Conservation (phyloP, 2,329 filamentous ascomycete species). For the Epichloe sibirici region DNA sequence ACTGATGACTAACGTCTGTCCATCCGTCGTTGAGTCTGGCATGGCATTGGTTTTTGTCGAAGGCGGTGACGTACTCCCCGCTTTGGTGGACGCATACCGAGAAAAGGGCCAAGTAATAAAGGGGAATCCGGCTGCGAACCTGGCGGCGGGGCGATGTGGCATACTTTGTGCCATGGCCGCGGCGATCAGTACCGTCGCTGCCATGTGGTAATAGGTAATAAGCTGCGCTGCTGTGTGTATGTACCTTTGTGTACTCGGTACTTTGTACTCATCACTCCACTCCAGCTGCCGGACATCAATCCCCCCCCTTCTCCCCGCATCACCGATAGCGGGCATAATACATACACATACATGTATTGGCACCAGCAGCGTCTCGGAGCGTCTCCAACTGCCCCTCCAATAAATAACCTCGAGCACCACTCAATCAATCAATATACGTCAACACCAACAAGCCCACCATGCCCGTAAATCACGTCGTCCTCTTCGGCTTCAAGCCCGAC, state of each 20-base stretch:
- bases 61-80: not conserved
- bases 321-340: not conserved
- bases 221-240: not conserved
- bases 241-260: too few species aligned
- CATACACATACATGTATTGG: too few species aligned
- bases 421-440: not conserved
- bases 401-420: not conserved
- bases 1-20: too few species aligned
- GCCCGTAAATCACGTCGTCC: constrained; percentile 5
- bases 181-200: not conserved
- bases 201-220: not conserved
- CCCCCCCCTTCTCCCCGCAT: not conserved
- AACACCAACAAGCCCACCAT: not conserved
- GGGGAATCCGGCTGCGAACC: not conserved
- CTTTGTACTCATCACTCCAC: too few species aligned
- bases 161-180: not conserved
- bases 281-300: too few species aligned
- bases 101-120: not conserved
- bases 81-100: not conserved
- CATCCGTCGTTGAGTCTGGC: not conserved
- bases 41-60: constrained; percentile 4
- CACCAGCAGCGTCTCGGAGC: too few species aligned
- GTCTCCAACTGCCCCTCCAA: not conserved
- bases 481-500: constrained; percentile 5
- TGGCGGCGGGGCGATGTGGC: not conserved